These are phyloP conservation scores for Dionaea muscipula DNA, from an alignment of 179 eudicot species.

Conservation along the genomic window DNA sequence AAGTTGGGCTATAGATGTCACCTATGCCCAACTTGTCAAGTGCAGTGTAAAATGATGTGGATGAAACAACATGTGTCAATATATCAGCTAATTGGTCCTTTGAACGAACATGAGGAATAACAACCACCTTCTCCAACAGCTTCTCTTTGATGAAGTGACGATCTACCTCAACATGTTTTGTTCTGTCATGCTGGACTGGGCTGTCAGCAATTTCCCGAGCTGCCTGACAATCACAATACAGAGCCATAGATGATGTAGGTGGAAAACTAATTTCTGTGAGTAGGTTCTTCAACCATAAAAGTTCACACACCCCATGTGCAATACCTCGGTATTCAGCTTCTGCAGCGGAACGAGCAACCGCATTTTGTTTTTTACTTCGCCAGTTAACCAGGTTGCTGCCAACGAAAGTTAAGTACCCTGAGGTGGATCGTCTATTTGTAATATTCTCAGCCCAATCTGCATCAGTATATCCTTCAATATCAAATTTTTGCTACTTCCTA, in stretches of 20 bases:
- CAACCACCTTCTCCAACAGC: neutral
- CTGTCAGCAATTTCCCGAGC: neutral
- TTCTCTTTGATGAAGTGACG: slow-evolving; percentile 5
- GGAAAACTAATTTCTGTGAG: neutral
- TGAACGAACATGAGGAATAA: neutral
- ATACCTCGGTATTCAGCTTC: neutral
- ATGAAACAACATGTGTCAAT: neutral
- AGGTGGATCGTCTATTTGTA: neutral
- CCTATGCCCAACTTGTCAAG: too few species aligned
- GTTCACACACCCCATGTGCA: neutral
- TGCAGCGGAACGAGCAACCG: neutral
- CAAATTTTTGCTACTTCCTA: neutral
- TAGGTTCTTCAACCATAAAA: neutral
- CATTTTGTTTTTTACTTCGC: neutral
- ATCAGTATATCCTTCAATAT: neutral
- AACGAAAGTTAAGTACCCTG: neutral
- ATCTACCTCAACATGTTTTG: slow-evolving; percentile 1
- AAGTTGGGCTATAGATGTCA: too few species aligned
- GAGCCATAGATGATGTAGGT: neutral
- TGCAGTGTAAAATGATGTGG: too few species aligned
- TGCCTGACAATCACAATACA: neutral
- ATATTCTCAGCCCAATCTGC: neutral
- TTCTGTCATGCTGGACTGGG: neutral
- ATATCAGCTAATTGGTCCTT: neutral
- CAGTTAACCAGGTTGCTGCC: neutral